Base-by-base conservation (phyloP, 306 rosid species). In the Carpinus fangiana region DNA sequence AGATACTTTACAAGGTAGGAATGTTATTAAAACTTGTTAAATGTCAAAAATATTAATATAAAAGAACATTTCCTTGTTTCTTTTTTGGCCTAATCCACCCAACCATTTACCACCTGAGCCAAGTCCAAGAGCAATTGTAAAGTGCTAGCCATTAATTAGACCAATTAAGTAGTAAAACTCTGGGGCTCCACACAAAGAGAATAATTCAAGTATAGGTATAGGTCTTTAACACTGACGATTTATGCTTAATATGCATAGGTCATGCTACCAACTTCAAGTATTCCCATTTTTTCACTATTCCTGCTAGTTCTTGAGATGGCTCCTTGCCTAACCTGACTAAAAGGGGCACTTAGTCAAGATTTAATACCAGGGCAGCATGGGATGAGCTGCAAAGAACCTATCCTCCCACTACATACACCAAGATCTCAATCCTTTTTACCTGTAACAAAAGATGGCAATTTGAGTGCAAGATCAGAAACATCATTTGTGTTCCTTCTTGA, bases 401-500 rank as follows among this genome's bases (percentile, higher is more conserved):
- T 77, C 80, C 31, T 74, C 75, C 77, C 65, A 53, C 59, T 53
- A 70, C 38, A 81, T 59, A 36, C 31, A 80, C 79, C 79, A 31
- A 73, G 79, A 86, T 16, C 21, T 66, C 23, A 1, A 26, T 73
- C 46, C 57, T 69, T 83, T 68, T 78, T 86, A 95, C 99, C 98
- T 88, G 99, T 93, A 80, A 84, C 85, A 84, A 95, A 95, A 73
- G 98, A 86, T 70, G 99, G 93, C 84, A 95, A 82, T 82, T 81
- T 89, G 62, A 86, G 90, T 43, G 92, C 90, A 81, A 95, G 92
- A 89, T 93, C 97, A 73, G 98, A 82, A 78, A 94, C 98, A 82
- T 93, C 93, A 79, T 91, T 93, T 76, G 89, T 88, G 75, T 84
- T 91, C 89, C 98, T 90, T 81, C 90, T 85, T 52, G 97, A 86